Conservation (phyloP, 225 moss, liverwort and hornwort species). For the Straminergon stramineum region DNA sequence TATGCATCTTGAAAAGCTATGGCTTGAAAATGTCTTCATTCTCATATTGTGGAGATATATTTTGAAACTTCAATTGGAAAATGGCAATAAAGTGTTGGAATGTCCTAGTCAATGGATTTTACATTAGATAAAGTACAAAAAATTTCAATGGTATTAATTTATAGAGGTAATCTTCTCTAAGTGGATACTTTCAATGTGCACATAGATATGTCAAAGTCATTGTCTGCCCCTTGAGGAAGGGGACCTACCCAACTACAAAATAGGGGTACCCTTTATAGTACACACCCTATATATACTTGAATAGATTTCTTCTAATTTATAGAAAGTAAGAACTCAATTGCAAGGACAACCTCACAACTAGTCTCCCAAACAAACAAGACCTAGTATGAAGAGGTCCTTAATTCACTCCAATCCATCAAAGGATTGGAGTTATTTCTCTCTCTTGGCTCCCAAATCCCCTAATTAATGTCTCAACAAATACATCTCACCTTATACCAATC, state of each 20-base stretch:
- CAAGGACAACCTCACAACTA: background rate
- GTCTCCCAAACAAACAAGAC: rapidly evolving
- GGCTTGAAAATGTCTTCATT: background rate
- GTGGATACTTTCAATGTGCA: background rate
- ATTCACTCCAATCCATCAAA: rapidly evolving
- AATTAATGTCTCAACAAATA: background rate
- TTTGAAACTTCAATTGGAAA: background rate
- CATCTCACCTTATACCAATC: too few relatives aligned
- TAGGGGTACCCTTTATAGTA: rapidly evolving
- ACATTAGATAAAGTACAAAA: too few relatives aligned
- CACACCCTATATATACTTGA: background rate
- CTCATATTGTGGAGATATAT: background rate
- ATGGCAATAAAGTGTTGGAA: background rate
- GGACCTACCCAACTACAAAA: background rate
- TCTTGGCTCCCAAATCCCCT: rapidly evolving
- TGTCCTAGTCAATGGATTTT: too few relatives aligned
- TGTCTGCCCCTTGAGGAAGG: rapidly evolving
- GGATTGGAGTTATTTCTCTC: background rate
- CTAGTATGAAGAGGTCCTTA: background rate
- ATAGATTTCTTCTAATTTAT: rapidly evolving
- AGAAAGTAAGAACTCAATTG: background rate
- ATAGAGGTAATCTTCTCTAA: rapidly evolving
- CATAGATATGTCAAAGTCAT: background rate
- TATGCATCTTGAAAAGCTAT: background rate
- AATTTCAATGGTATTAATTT: background rate